Conservation (phyloP, 2,329 filamentous ascomycete species). For the Aspergillus fumigatiaffinis region DNA sequence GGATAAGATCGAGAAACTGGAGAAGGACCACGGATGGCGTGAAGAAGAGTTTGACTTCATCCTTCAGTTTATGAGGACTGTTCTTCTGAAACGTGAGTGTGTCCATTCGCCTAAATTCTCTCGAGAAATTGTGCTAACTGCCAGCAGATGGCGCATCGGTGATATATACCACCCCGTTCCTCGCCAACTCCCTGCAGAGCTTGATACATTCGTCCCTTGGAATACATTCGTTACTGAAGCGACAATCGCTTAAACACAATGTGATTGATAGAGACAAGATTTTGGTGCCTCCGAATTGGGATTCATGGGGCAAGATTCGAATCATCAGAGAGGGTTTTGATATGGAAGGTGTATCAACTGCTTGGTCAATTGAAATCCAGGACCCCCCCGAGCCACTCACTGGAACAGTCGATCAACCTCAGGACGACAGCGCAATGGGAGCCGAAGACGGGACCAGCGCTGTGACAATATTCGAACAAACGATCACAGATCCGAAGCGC, state of each 20-base stretch:
- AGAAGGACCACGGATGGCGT: constrained; percentile 88
- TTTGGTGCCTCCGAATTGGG: constrained; percentile 92
- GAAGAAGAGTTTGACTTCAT: constrained; percentile 97
- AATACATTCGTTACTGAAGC: constrained; percentile 77
- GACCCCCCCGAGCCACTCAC: constrained; percentile 37
- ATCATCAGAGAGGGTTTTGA: constrained; percentile 90
- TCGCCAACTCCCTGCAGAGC: constrained; percentile 70
- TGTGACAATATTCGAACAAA: constrained; percentile 71
- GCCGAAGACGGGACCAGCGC: constrained; percentile 51
- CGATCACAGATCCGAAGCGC: constrained; percentile 69
- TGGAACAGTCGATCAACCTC: constrained; percentile 21
- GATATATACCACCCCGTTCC: constrained; percentile 76
- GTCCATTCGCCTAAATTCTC: constrained; percentile 13
- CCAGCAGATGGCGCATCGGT: constrained; percentile 71
- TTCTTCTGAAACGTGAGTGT: constrained; percentile 74
- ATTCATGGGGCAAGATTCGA: constrained; percentile 96
- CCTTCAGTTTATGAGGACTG: constrained; percentile 84
- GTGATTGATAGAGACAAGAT: constrained; percentile 94
- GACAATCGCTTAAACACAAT: constrained; percentile 77
- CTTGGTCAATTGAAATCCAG: constrained; percentile 82
- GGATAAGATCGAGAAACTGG: constrained; percentile 84
- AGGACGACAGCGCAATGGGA: constrained; percentile 14
- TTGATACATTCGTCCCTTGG: constrained; percentile 81
- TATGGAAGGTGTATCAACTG: constrained; percentile 76
- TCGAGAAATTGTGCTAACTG: constrained; percentile 11